phyloP scores from a whole-genome alignment of 208 protist species.

The Crithidia thermophila region DNA sequence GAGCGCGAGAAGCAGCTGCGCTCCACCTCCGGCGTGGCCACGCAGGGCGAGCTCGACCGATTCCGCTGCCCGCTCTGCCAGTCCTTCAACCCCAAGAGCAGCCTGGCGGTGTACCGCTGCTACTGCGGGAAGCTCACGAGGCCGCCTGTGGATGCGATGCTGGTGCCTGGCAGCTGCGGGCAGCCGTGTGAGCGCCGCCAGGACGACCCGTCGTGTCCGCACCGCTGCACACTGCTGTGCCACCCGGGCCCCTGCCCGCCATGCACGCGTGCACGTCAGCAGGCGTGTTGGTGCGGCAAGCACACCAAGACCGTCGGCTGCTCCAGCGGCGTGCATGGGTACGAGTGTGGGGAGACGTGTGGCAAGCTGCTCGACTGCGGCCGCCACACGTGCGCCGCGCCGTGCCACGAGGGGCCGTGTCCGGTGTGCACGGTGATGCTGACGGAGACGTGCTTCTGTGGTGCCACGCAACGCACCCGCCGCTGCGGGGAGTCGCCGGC shows the following conservation, averaged over 20 bases:
- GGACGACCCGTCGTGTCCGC: conserved; percentile 58
- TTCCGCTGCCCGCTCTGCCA: conserved; percentile 84
- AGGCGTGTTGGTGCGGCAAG: conserved; percentile 87
- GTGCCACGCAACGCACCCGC: conserved; percentile 42
- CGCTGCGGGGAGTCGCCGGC: conserved; percentile 36
- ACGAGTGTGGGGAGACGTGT: conserved; percentile 79
- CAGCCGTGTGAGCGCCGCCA: conserved; percentile 61
- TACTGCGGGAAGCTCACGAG: conserved; percentile 77
- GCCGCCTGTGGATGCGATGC: conserved; percentile 55
- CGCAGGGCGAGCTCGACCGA: conserved; percentile 27
- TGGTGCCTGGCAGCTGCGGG: conserved; percentile 84
- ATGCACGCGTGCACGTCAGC: conserved; percentile 58
- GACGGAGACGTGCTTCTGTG: conserved; percentile 89
- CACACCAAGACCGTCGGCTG: conserved; percentile 65
- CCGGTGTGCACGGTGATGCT: conserved; percentile 68
- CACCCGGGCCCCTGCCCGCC: conserved; percentile 83
- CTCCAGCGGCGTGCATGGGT: conserved; percentile 70
- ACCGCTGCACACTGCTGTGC: conserved; percentile 80
- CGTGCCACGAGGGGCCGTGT: conserved; percentile 91
- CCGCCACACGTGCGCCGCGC: conserved; percentile 70
- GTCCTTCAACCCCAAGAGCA: conserved; percentile 23
- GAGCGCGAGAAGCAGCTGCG: conserved; percentile 47
- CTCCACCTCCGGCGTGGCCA: conserved; percentile 23
- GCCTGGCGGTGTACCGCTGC: conserved; percentile 51
- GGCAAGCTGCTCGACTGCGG: conserved; percentile 77